phyloP scores from a whole-genome alignment of 2,329 filamentous ascomycete genomes.

The Rhinocladiella mackenziei region DNA sequence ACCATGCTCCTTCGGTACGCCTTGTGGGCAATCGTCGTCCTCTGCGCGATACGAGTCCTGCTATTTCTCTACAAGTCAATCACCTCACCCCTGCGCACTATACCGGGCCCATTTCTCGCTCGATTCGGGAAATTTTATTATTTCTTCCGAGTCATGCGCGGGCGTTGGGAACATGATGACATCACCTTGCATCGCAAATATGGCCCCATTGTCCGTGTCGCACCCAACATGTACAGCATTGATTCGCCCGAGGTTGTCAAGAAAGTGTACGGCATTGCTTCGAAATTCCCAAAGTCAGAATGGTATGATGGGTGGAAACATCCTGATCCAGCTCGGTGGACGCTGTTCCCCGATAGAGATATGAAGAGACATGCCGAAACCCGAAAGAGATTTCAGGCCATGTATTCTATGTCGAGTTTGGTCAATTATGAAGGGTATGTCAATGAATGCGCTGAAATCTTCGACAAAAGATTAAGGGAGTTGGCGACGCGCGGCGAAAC shows the following conservation, averaged over 20 bases:
- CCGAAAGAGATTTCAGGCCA: slow-evolving; percentile 47
- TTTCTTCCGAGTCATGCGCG: slow-evolving; percentile 36
- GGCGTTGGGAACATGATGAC: slow-evolving; percentile 39
- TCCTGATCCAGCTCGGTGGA: slow-evolving; percentile 51
- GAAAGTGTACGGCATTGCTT: slow-evolving; percentile 26
- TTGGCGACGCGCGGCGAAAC: slow-evolving; percentile 32
- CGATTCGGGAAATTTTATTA: slow-evolving; percentile 47
- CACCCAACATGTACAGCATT: slow-evolving; percentile 25
- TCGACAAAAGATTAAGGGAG: slow-evolving; percentile 39
- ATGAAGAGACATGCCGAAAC: slow-evolving; percentile 72
- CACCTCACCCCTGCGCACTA: slow-evolving; percentile 36
- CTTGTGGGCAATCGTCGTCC: slow-evolving; percentile 9
- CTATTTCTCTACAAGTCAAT: slow-evolving; percentile 28
- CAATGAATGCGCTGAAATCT: slow-evolving; percentile 45
- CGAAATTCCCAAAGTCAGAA: slow-evolving; percentile 26
- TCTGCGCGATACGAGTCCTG: slow-evolving; percentile 6
- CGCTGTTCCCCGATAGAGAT: slow-evolving; percentile 69
- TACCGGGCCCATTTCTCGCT: slow-evolving; percentile 47
- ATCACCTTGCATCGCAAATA: slow-evolving; percentile 23
- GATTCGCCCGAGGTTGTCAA: slow-evolving; percentile 25
- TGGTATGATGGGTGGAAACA: slow-evolving; percentile 54
- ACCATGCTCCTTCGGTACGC: slow-evolving; percentile 4
- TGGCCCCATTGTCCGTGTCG: slow-evolving; percentile 27
- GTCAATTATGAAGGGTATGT: slow-evolving; percentile 50
- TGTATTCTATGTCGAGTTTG: slow-evolving; percentile 49